Percentiles rank a stretch among this genome's conserved stretches.
Evolutionary conservation across 2,329 filamentous ascomycete genomes (phyloP).

Genomic region (Chaetomiaceae sp.): DNA sequence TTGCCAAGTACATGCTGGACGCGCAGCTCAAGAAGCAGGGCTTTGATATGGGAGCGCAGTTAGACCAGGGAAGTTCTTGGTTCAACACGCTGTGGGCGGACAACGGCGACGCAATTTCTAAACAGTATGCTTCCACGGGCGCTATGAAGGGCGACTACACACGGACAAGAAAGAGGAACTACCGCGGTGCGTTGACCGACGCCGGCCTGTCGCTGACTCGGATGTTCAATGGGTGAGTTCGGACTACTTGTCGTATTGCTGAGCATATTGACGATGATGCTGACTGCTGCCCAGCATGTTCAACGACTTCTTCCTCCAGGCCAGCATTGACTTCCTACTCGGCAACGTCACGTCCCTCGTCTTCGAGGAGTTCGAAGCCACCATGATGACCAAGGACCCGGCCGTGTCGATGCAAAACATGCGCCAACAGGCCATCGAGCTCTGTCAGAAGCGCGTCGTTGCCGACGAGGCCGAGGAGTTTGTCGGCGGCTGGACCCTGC

Average conservation of each 20-base stretch:
- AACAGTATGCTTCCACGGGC: slow-evolving; percentile 91
- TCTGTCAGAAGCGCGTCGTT: slow-evolving; percentile 79
- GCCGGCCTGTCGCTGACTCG: slow-evolving; percentile 80
- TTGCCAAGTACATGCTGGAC: slow-evolving; percentile 77
- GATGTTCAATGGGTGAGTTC: slow-evolving; percentile 57
- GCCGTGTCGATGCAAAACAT: slow-evolving; percentile 80
- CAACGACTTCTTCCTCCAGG: slow-evolving; percentile 95
- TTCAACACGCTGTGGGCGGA: slow-evolving; percentile 97
- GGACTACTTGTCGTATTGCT: neutral
- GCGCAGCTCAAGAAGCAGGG: slow-evolving; percentile 69
- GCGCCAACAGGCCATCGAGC: slow-evolving; percentile 83
- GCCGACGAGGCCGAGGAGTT: slow-evolving; percentile 79
- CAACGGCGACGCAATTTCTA: slow-evolving; percentile 92
- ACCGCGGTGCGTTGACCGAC: slow-evolving; percentile 85
- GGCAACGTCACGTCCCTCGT: slow-evolving; percentile 79
- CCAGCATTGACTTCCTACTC: slow-evolving; percentile 87
- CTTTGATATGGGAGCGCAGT: slow-evolving; percentile 66
- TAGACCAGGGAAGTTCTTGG: slow-evolving; percentile 77
- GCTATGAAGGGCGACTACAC: slow-evolving; percentile 97
- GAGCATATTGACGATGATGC: neutral
- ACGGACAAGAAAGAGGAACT: slow-evolving; percentile 81
- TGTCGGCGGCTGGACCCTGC: slow-evolving; percentile 81
- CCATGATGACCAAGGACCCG: slow-evolving; percentile 89
- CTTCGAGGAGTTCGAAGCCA: slow-evolving; percentile 89
- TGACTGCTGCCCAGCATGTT: slow-evolving; percentile 65